Base-by-base conservation (phyloP, 441 rosid species). In the Populus hybrid region DNA sequence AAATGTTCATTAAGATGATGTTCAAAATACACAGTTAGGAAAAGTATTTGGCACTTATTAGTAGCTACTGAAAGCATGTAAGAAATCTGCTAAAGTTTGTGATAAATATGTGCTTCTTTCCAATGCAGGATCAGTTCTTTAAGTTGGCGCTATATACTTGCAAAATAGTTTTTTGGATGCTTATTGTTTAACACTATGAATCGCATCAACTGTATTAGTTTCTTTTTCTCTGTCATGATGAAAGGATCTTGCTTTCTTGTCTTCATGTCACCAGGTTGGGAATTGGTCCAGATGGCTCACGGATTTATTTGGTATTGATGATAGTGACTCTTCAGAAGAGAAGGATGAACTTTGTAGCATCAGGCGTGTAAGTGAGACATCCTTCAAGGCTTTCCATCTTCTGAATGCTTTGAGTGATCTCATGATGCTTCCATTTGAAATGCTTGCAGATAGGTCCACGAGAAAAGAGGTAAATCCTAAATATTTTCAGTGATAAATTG, bases 371-470 rank as follows among this genome's bases (percentile, higher is more conserved):
- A 23, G 63, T 75, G 88, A 86, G 79, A 82, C 82, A 73, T 83
- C 92, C 30, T 91, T 90, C 85, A 91, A 88, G 88, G 76, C 89
- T 76, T 96, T 96, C 81, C 83, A 75, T 78, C 90, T 89, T 67
- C 95, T 96, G 26, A 89, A 89, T 82, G 92, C 94, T 9, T 89
- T 96, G 81, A 95, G 98, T 26, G 98, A 96, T 86, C 94, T 94
- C 50, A 90, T 96, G 95, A 96, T 96, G 98, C 97, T 96, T 82
- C 99, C 99, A 66, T 92, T 87, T 69, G 95, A 92, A 79, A 94
- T 96, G 96, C 97, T 96, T 68, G 87, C 86, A 30, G 91, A 91
- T 79, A 83, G 81, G 70, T 86, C 94, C 66, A 89, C 86, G 38
- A 82, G 99, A 86, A 92, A 80, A 88, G 98, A 94, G 91, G 99